Percentiles rank a stretch among this genome's conserved stretches.
These are phyloP conservation scores for Primulina eburnea DNA, from an alignment of 257 asterid species.

Conservation along the genomic window DNA sequence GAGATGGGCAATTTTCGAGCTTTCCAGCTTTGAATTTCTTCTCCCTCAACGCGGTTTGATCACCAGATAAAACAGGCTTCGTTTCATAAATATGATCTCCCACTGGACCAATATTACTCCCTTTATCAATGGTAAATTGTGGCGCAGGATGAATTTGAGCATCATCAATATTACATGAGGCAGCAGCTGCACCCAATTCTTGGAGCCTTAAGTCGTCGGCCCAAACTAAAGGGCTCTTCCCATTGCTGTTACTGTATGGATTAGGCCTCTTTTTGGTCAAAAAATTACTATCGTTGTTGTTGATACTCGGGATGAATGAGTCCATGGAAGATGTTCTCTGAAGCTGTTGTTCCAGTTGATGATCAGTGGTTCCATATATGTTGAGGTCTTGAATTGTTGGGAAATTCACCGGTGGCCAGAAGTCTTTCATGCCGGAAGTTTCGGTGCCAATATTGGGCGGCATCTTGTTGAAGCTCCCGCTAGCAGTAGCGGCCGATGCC, in stretches of 20 bases:
- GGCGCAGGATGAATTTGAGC: constrained; percentile 40
- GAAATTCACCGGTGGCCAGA: constrained; percentile 28
- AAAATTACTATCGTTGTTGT: constrained; percentile 16
- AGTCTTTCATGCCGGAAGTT: constrained; percentile 31
- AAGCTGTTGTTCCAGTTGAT: constrained; percentile 31
- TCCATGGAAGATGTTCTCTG: constrained; percentile 46
- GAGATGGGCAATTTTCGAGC: constrained; percentile 47
- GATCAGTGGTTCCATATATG: constrained; percentile 57
- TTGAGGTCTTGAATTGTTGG: constrained; percentile 84
- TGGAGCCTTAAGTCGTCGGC: constrained; percentile 67
- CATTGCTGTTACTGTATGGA: constrained; percentile 36
- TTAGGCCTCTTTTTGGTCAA: constrained; percentile 58
- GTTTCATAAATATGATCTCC: constrained; percentile 45
- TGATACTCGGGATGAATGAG: constrained; percentile 29
- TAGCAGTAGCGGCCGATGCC: constrained; percentile 29
- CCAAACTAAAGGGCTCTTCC: constrained; percentile 69
- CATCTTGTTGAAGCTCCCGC: constrained; percentile 40
- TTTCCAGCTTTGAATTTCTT: constrained; percentile 38
- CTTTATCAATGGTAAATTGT: constrained; percentile 33
- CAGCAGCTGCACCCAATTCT: constrained; percentile 42
- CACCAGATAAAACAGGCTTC: constrained; percentile 43
- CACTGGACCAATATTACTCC: constrained; percentile 42
- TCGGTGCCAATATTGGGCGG: constrained; percentile 33
- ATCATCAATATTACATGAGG: constrained; percentile 36
- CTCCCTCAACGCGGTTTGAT: constrained; percentile 27